These are phyloP conservation scores for Xerocomellus dryophilus DNA, from an alignment of 768 basidiomycete species.

Conservation along the genomic window DNA sequence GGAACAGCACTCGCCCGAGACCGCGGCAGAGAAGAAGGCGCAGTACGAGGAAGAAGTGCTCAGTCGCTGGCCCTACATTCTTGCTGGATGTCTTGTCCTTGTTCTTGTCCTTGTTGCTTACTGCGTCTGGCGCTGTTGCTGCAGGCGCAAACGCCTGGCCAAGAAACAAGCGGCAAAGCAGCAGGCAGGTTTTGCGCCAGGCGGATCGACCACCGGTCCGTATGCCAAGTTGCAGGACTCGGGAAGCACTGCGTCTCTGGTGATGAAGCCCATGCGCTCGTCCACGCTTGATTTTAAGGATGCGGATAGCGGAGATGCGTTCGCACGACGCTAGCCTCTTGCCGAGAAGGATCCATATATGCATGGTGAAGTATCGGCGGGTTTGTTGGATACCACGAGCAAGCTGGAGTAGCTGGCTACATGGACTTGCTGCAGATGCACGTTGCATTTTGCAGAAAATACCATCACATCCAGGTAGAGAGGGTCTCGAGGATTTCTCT, in stretches of 20 bases:
- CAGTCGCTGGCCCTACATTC: conserved; percentile 73
- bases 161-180: conserved; percentile 23
- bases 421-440: conserved; percentile 16
- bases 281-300: conserved; percentile 20
- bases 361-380: not conserved
- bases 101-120: conserved; percentile 44
- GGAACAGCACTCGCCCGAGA: conserved; percentile 60
- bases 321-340: conserved; percentile 6
- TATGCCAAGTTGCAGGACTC: conserved; percentile 28
- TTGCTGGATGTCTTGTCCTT: conserved; percentile 54
- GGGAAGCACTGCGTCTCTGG: conserved; percentile 28
- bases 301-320: conserved; percentile 18
- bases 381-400: conserved; percentile 14
- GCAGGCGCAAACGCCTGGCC: conserved; percentile 36
- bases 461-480: conserved; percentile 2
- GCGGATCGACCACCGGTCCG: conserved; percentile 6
- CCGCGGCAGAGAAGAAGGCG: conserved; percentile 63
- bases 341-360: not conserved
- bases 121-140: conserved; percentile 63
- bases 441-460: conserved; percentile 6
- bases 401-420: conserved; percentile 35
- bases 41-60: conserved; percentile 59
- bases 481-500: not conserved
- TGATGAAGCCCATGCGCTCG: conserved; percentile 28
- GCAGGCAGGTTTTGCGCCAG: not conserved